Evolutionary conservation across 1,284 basidiomycete species (phyloP), one percentile per base, ranked within the genome.

Genomic region (Pascua guehoae): DNA sequence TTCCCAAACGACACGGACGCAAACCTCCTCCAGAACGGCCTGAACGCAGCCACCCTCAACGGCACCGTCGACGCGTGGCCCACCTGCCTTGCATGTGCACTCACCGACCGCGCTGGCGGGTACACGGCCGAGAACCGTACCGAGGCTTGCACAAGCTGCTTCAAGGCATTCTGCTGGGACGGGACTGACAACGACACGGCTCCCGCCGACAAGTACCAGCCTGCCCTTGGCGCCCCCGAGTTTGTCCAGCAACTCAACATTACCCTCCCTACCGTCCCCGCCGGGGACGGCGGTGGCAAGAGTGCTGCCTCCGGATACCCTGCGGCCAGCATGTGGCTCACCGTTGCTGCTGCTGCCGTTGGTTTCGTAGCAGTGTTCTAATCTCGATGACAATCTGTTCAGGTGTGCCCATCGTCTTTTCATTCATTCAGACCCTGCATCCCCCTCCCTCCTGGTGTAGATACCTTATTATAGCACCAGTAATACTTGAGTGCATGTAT

Each of bases 1-100:
- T 80, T 79, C 62, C 63, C 73, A 45, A 70, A 75, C 44, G 64
- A 62, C 14, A 54, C 65, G 43, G 63, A 67, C 11, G 68, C 57
- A 51, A 75, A 62, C 47, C 67, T 66, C 62, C 69, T 69, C 42
- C 39, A 62, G 17, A 68, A 67, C 59, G 65, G 67, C 15, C 56
- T 67, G 46, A 56, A 67, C 32, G 58, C 66, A 8, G 49, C 73
- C 12, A 67, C 72, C 0, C 66, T 72, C 41, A 74, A 74, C 55
- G 69, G 66, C 16, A 65, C 69, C 12, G 61, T 69, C 41, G 57
- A 56, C 12, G 58, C 71, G 38, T 79, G 73, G 72, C 68, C 75
- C 2, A 70, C 69, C 5, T 78, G 76, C 54, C 64, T 80, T 32
- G 75, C 78, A 15, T 80, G 79, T 51, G 78, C 77, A 5, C 55